A percentile compares a stretch with the other conserved stretches of the same genome.
Conservation (phyloP, 192 early-diverging fungal species). For the Chytriomyces sp. region DNA sequence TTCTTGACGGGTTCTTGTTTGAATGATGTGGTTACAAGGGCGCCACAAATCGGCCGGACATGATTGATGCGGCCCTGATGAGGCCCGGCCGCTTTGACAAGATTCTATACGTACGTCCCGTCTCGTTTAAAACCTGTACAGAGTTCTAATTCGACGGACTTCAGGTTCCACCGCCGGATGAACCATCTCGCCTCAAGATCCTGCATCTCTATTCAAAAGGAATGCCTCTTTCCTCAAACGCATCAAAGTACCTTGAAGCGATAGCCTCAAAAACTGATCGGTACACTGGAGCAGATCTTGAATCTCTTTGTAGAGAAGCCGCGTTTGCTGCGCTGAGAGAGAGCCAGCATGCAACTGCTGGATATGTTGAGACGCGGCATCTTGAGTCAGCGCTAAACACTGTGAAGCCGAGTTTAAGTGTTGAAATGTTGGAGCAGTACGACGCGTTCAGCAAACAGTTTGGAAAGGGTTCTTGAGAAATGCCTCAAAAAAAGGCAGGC, state of each 20-base stretch:
- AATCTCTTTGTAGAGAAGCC: slow-evolving; percentile 67
- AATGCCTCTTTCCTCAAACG: slow-evolving; percentile 62
- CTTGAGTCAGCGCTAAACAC: slow-evolving; percentile 61
- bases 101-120: slow-evolving; percentile 66
- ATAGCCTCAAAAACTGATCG: slow-evolving; percentile 65
- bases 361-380: slow-evolving; percentile 48
- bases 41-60: slow-evolving; percentile 86
- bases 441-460: slow-evolving; percentile 47
- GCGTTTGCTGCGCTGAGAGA: slow-evolving; percentile 57
- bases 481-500: background rate
- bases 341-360: slow-evolving; percentile 3
- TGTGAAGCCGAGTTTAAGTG: slow-evolving; percentile 66
- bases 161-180: slow-evolving; percentile 65
- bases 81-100: slow-evolving; percentile 89
- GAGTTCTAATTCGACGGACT: background rate
- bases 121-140: background rate
- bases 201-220: slow-evolving; percentile 64
- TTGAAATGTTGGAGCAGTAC: slow-evolving; percentile 70
- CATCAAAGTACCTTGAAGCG: slow-evolving; percentile 38
- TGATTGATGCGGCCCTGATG: slow-evolving; percentile 86
- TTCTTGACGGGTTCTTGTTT: background rate
- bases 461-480: slow-evolving; percentile 34
- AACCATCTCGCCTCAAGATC: slow-evolving; percentile 64
- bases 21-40: slow-evolving; percentile 66
- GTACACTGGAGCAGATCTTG: slow-evolving; percentile 82